phyloP scores from a whole-genome alignment of 2,329 filamentous ascomycete species.

The Pestalotiopsis sp. region DNA sequence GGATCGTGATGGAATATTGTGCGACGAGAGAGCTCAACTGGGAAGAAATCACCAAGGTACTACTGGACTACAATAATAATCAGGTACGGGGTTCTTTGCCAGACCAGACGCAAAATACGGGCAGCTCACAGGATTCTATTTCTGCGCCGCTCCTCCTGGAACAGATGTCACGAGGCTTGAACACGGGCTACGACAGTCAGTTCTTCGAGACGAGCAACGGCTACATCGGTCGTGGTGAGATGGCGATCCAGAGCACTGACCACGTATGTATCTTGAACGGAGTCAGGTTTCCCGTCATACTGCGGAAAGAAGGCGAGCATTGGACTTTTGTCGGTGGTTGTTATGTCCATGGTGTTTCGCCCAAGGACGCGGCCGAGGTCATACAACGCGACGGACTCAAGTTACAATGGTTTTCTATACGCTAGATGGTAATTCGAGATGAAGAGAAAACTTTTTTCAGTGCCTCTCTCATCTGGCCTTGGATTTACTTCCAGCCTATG shows the following conservation, averaged over 20 bases:
- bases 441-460: background rate
- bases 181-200: background rate
- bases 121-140: background rate
- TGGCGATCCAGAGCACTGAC: background rate
- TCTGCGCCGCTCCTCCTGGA: background rate
- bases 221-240: background rate
- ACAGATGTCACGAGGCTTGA: background rate
- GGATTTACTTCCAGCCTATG: background rate
- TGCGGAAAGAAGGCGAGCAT: background rate
- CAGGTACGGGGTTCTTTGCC: accelerated
- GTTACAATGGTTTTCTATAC: background rate
- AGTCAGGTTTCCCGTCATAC: background rate
- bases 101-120: background rate
- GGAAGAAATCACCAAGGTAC: background rate
- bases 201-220: background rate
- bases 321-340: background rate
- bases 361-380: background rate
- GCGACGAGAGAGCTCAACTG: background rate
- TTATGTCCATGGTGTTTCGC: background rate
- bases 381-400: background rate
- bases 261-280: background rate
- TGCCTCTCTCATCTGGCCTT: background rate
- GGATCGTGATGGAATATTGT: background rate
- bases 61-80: background rate
- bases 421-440: background rate